These are phyloP conservation scores for Colletotrichum orbiculare DNA, from an alignment of 2,329 filamentous ascomycete species.

Conservation along the genomic window DNA sequence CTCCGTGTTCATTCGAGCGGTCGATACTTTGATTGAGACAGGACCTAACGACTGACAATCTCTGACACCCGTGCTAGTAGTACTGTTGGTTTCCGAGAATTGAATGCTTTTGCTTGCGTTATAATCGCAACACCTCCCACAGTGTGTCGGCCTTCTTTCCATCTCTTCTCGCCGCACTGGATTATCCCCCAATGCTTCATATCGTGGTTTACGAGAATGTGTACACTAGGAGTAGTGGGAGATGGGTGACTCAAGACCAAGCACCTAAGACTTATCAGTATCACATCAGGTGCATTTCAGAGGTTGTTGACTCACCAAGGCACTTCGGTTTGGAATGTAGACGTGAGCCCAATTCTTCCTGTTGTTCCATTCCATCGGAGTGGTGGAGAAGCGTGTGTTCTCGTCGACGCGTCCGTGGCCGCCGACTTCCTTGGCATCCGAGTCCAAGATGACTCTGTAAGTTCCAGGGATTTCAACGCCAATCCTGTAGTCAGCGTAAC, in stretches of 20 bases:
- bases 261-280: constrained; percentile 53
- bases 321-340: constrained; percentile 87
- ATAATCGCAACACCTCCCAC: too few relatives aligned
- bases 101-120: too few relatives aligned
- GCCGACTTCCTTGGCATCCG: constrained; percentile 81
- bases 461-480: constrained; percentile 87
- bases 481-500: constrained; percentile 92
- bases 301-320: constrained; percentile 70
- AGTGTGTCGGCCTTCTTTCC: neutral
- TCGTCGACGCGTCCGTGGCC: constrained; percentile 83
- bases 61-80: neutral
- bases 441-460: constrained; percentile 87
- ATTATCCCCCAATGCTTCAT: neutral
- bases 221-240: constrained; percentile 40
- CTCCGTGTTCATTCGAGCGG: too few relatives aligned
- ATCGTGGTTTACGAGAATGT: neutral
- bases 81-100: too few relatives aligned
- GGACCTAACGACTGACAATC: too few relatives aligned
- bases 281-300: neutral
- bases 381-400: constrained; percentile 91
- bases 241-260: constrained; percentile 54
- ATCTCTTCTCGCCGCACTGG: neutral
- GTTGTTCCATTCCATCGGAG: constrained; percentile 88
- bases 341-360: constrained; percentile 92
- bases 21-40: too few relatives aligned